Evolutionary conservation across 257 asterid species (phyloP), one percentile per base, ranked within the genome.

Genomic region (Fraxinus anomala): DNA sequence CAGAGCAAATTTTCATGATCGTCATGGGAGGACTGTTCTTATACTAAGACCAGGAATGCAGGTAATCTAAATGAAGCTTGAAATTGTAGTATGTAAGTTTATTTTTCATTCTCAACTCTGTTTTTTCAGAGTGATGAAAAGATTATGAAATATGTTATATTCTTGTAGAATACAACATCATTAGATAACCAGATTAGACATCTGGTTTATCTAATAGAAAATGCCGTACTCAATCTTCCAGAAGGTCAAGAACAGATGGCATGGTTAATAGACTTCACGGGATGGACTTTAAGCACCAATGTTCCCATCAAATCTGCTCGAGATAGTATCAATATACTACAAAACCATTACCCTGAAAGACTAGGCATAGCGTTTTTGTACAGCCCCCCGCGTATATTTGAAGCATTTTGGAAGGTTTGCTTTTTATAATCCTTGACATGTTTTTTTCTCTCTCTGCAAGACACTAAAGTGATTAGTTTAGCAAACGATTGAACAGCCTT

Each of bases 211-310:
- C 93, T 91, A 68, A 85, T 95, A 33, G 98, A 95, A 81, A 95
- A 95, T 75, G 97, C 99, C 12, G 84, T 93, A 77, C 91, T 91
- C 68, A 95, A 93, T 87, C 99, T 93, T 80, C 97, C 96, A 4
- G 96, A 90, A 89, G 98, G 89, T 31, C 97, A 95, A 82, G 96
- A 91, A 69, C 97, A 95, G 83, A 91, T 93, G 97, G 88, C 96
- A 13, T 95, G 99, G 99, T 80, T 95, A 68, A 93, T 95, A 73
- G 98, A 95, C 87, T 95, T 93, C 87, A 84, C 97, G 2, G 96
- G 97, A 44, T 95, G 94, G 97, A 91, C 98, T 72, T 26, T 93
- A 56, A 91, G 83, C 88, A 90, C 79, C 70, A 92, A 86, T 39
- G 96, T 95, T 70, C 94, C 99, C 6, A 80, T 91, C 77, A 95